Evolutionary conservation across 495 filamentous ascomycete species (phyloP).

Genomic region (Aspergillus cavernicola): DNA sequence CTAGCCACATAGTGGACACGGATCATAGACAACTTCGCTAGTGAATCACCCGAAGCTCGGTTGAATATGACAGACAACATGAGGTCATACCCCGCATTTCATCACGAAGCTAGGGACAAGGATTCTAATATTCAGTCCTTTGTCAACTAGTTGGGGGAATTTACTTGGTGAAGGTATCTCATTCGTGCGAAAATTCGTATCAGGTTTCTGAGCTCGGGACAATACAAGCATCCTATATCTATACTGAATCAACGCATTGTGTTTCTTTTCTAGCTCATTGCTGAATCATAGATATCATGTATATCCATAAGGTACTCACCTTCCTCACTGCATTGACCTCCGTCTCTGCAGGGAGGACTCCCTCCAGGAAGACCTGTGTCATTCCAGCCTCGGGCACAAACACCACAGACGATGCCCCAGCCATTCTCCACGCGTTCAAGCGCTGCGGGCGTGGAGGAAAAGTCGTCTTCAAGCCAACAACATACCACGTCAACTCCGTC

Average conservation of each 20-base stretch:
- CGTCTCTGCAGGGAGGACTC: background rate
- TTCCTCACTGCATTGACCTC: background rate
- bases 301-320: background rate
- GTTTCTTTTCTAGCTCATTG: background rate
- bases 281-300: background rate
- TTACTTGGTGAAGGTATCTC: background rate
- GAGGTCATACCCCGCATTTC: background rate
- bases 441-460: conserved; percentile 35
- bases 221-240: background rate
- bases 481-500: conserved; percentile 37
- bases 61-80: background rate
- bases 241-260: background rate
- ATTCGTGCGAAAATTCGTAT: background rate
- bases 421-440: conserved; percentile 38
- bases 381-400: conserved; percentile 13
- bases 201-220: background rate
- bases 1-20: too few relatives aligned
- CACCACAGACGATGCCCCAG: conserved; percentile 33
- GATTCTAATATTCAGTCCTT: background rate
- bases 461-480: conserved; percentile 34
- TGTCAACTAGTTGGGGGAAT: background rate
- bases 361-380: conserved; percentile 8
- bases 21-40: too few relatives aligned
- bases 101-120: background rate
- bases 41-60: background rate